Percentiles rank a stretch among this genome's conserved stretches.
phyloP scores from a whole-genome alignment of 2,329 filamentous ascomycete genomes.

The Xylaria sp. region DNA sequence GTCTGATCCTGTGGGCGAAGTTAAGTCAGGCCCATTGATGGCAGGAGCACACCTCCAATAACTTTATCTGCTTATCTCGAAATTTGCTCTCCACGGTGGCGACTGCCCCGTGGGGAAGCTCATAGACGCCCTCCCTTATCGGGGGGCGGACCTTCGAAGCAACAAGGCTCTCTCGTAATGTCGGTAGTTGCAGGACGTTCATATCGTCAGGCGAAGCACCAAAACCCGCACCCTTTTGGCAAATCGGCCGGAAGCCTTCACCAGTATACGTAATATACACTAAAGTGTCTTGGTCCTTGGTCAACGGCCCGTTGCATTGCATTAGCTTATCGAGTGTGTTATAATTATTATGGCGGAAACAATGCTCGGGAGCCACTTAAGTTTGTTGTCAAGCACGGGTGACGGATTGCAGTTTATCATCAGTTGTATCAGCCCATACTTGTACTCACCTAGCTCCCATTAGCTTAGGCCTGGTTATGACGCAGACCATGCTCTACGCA shows the following conservation, averaged over 20 bases:
- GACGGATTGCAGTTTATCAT: not conserved
- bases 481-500: not conserved
- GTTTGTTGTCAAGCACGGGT: not conserved
- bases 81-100: not conserved
- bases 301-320: not conserved
- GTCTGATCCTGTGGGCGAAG: constrained; percentile 5
- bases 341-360: not conserved
- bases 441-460: not conserved
- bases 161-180: not conserved
- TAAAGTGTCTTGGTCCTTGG: not conserved
- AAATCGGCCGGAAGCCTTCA: constrained; percentile 4
- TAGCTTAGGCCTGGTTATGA: not conserved
- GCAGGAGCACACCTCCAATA: not conserved
- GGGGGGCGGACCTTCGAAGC: not conserved
- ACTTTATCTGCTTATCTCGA: not conserved
- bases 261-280: not conserved
- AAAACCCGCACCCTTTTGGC: not conserved
- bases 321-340: not conserved
- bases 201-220: not conserved
- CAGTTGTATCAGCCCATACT: not conserved
- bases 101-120: not conserved
- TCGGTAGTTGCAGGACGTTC: constrained; percentile 10
- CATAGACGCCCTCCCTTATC: not conserved
- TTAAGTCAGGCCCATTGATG: not conserved
- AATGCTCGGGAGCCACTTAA: not conserved